phyloP scores from a whole-genome alignment of 2,329 filamentous ascomycete genomes.

The Fusarium sp. region DNA sequence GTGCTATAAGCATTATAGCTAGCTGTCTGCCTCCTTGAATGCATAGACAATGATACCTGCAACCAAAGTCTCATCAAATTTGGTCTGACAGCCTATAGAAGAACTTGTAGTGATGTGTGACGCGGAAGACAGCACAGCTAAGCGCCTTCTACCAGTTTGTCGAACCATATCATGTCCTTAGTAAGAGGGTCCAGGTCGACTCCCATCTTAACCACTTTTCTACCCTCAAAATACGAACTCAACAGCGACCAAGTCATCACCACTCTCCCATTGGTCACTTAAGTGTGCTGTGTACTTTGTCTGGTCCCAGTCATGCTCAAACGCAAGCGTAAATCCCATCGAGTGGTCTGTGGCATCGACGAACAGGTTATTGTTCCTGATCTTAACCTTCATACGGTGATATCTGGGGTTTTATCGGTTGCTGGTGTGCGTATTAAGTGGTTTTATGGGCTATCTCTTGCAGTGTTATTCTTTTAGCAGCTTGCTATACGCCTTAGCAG shows the following conservation, averaged over 20 bases:
- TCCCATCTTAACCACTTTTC: slow-evolving; percentile 29
- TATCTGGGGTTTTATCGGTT: slow-evolving; percentile 49
- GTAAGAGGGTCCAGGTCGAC: slow-evolving; percentile 38
- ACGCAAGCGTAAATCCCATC: slow-evolving; percentile 44
- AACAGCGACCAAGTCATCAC: slow-evolving; percentile 19
- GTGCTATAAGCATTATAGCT: too few species aligned
- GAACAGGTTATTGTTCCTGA: slow-evolving; percentile 35
- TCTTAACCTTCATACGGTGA: slow-evolving; percentile 39
- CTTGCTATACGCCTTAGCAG: background rate
- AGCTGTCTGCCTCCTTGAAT: too few species aligned
- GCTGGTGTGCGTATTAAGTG: slow-evolving; percentile 39
- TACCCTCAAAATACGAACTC: slow-evolving; percentile 41
- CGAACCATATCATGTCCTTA: slow-evolving; percentile 43
- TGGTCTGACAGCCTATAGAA: too few species aligned
- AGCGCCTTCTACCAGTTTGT: background rate
- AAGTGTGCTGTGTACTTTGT: slow-evolving; percentile 38
- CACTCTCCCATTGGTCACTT: slow-evolving; percentile 32
- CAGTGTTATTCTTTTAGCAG: too few species aligned
- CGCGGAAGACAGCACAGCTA: too few species aligned
- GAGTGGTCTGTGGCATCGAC: slow-evolving; percentile 50
- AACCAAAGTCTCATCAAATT: too few species aligned
- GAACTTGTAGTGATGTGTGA: too few species aligned
- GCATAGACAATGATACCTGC: too few species aligned
- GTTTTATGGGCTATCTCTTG: background rate
- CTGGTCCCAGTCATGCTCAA: slow-evolving; percentile 40